Evolutionary conservation across 192 early-diverging fungal genomes (phyloP).

Genomic region (Diversispora epigaea): DNA sequence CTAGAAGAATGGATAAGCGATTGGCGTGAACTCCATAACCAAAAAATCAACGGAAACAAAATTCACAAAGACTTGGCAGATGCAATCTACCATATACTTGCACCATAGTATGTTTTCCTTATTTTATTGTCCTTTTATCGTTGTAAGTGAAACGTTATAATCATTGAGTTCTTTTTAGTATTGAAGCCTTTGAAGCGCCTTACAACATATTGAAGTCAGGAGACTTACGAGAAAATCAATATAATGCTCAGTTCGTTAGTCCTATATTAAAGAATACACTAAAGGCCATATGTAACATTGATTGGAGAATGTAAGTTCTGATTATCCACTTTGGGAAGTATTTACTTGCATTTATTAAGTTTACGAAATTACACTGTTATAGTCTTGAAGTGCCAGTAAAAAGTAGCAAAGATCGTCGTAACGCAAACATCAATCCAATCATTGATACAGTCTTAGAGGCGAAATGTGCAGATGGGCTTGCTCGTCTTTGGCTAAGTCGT

Average conservation of each 20-base stretch:
- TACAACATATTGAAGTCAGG: constrained; percentile 28
- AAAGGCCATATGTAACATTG: constrained; percentile 23
- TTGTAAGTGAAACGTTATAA: constrained; percentile 17
- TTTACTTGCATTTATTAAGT: constrained; percentile 19
- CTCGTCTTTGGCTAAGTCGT: constrained; percentile 28
- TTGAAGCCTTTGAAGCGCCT: constrained; percentile 28
- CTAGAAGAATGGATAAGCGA: constrained; percentile 27
- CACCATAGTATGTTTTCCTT: constrained; percentile 27
- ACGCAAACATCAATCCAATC: constrained; percentile 28
- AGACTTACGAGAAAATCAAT: constrained; percentile 28
- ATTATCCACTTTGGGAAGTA: constrained; percentile 25
- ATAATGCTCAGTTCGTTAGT: constrained; percentile 30
- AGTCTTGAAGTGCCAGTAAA: too few species aligned
- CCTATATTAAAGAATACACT: constrained; percentile 28
- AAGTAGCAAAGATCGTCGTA: constrained; percentile 30
- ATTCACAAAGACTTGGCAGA: constrained; percentile 24
- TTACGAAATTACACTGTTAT: constrained; percentile 31
- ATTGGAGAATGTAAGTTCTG: constrained; percentile 34
- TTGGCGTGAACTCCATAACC: constrained; percentile 26
- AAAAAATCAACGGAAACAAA: constrained; percentile 28
- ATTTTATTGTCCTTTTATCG: constrained; percentile 24
- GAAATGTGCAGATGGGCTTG: constrained; percentile 31
- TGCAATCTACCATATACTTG: constrained; percentile 27
- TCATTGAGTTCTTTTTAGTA: constrained; percentile 28
- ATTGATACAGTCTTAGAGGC: constrained; percentile 32